Percentiles rank a stretch among this genome's conserved stretches.
Evolutionary conservation across 306 rosid genomes (phyloP).

Genomic region (Bauhinia variegata): DNA sequence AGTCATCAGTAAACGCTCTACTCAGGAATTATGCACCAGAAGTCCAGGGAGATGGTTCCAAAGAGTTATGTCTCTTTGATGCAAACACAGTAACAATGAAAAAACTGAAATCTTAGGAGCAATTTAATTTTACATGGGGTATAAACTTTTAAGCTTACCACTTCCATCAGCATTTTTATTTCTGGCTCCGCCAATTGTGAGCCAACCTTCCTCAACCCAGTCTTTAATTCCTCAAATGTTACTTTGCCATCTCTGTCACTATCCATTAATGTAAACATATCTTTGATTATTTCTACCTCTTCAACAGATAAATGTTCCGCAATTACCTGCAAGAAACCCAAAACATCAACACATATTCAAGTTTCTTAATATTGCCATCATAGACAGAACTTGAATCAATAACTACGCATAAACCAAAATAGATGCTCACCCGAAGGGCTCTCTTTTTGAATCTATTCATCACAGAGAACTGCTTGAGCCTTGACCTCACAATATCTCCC

Average conservation of each 20-base stretch:
- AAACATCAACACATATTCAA: constrained; percentile 24
- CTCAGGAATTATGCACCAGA: constrained; percentile 19
- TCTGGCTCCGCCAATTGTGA: constrained; percentile 97
- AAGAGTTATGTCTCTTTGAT: constrained; percentile 16
- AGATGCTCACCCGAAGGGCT: constrained; percentile 85
- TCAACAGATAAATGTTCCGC: constrained; percentile 94
- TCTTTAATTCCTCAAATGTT: constrained; percentile 83
- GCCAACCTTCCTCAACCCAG: constrained; percentile 91
- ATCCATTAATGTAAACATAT: constrained; percentile 97
- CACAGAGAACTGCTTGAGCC: constrained; percentile 93
- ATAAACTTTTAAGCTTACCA: constrained; percentile 57
- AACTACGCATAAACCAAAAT: constrained; percentile 32
- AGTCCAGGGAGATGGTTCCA: constrained; percentile 21
- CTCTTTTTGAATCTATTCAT: constrained; percentile 99
- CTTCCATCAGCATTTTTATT: constrained; percentile 98
- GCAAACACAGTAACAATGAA: not conserved
- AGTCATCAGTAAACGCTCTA: not conserved
- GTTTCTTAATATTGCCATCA: constrained; percentile 1
- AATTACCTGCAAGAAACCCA: constrained; percentile 68
- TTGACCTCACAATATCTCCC: constrained; percentile 93
- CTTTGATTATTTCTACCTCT: constrained; percentile 97
- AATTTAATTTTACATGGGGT: constrained; percentile 10
- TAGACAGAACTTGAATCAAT: constrained; percentile 31
- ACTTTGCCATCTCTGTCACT: constrained; percentile 88
- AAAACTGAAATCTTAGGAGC: constrained; percentile 25